Evolutionary conservation across 441 rosid species (phyloP), one percentile per base, ranked within the genome.

Genomic region (Adansonia gregorii): DNA sequence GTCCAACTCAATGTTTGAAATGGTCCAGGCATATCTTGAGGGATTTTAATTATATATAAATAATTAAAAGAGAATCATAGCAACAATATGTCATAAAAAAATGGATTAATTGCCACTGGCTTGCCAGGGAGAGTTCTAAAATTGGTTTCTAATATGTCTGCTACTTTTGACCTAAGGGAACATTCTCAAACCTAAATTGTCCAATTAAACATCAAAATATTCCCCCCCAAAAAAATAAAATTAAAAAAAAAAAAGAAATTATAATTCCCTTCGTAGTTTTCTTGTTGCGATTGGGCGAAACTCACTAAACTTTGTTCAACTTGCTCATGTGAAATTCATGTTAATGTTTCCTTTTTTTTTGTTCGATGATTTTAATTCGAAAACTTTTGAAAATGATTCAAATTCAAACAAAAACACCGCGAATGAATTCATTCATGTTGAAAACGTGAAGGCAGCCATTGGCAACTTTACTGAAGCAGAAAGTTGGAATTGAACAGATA

Each of bases 371-470:
- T 70, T 52, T 15, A 3, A 1, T 31, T 15, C 11, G 49, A 11
- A 72, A 8, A 49, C 54, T 49, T 2, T 31, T 72, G 49, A 41
- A 7, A 59, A 59, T n/a, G 12, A 73, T 17, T 59, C 43, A 59
- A 45, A 59, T 59, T 73, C 58, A 73, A 35, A 41, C 8, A 59
- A 14, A 20, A 45, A n/a, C 10, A 55, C 6, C 19, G 3, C 1
- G 39, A 35, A 35, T 35, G 48, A 64, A 22, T 52, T 51, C 14
- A 27, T 17, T 2, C 31, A 12, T 2, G 12, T 52, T 71, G 75
- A 71, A 71, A 61, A 71, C 75, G 63, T 71, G 63, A 24, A 15
- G 59, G 43, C 73, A 6, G 73, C 59, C 73, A 69, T 27, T 2
- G 46, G 20, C 11, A 6, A 45, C 8, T 35, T 64, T 64, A 64